Evolutionary conservation across 1,284 basidiomycete species (phyloP).

Genomic region (Rhodotorula sp.): DNA sequence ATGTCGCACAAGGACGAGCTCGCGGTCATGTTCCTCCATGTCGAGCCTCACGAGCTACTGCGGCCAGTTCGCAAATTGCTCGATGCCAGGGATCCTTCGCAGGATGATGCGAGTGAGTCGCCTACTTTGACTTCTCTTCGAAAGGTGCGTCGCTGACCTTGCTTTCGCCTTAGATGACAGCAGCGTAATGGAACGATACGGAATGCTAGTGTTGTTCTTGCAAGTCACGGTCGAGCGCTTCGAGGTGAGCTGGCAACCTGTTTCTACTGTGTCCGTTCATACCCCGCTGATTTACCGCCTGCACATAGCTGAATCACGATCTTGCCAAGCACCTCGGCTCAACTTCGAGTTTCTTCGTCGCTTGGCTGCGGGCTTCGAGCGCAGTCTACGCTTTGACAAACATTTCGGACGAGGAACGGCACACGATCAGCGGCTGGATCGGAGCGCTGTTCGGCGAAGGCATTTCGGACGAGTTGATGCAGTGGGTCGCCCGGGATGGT

Average conservation of each 20-base stretch:
- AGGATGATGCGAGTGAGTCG: slow-evolving; percentile 28
- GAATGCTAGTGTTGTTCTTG: slow-evolving; percentile 48
- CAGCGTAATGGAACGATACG: slow-evolving; percentile 44
- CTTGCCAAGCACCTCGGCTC: slow-evolving; percentile 40
- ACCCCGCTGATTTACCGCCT: neutral
- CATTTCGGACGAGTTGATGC: slow-evolving; percentile 50
- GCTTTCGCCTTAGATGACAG: slow-evolving; percentile 18
- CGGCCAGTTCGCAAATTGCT: slow-evolving; percentile 23
- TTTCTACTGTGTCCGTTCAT: neutral
- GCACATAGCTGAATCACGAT: slow-evolving; percentile 31
- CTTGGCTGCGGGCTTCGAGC: slow-evolving; percentile 39
- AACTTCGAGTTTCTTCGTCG: slow-evolving; percentile 32
- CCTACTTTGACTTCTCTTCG: no score
- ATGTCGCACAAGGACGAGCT: slow-evolving; percentile 13
- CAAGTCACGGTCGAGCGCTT: slow-evolving; percentile 47
- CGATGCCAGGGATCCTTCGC: slow-evolving; percentile 19
- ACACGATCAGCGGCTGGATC: slow-evolving; percentile 48
- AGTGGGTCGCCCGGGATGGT: slow-evolving; percentile 28
- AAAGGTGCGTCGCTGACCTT: no score
- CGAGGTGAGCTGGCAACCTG: slow-evolving; percentile 36
- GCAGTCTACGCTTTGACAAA: slow-evolving; percentile 45
- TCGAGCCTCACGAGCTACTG: slow-evolving; percentile 24
- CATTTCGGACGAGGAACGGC: slow-evolving; percentile 46
- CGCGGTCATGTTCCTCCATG: slow-evolving; percentile 24
- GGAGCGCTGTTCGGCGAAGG: slow-evolving; percentile 50